phyloP scores from a whole-genome alignment of 2,329 filamentous ascomycete genomes.

The Claviceps fusiformis region DNA sequence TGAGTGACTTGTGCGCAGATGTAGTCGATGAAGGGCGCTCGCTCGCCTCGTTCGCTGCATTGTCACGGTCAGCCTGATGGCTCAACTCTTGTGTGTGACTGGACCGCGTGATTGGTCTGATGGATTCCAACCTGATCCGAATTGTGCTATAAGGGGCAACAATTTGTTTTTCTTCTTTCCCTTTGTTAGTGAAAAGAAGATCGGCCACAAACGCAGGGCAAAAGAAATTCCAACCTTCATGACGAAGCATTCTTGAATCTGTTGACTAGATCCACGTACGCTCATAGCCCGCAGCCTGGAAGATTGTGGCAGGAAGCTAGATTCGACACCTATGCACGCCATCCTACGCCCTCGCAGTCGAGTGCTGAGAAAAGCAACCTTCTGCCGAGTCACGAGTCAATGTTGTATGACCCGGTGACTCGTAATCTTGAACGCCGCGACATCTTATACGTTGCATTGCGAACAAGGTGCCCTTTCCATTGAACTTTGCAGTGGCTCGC shows the following conservation, averaged over 20 bases:
- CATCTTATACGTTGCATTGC: neutral
- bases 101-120: neutral
- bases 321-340: slow-evolving; percentile 3
- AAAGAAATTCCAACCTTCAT: neutral
- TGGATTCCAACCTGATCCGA: neutral
- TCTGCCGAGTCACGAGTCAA: slow-evolving; percentile 2
- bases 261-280: neutral
- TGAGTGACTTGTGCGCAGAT: neutral
- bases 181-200: neutral
- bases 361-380: neutral
- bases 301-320: neutral
- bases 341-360: slow-evolving; percentile 1
- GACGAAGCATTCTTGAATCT: neutral
- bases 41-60: neutral
- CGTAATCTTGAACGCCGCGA: neutral
- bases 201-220: neutral
- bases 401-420: slow-evolving; percentile 1
- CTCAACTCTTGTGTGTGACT: neutral
- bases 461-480: neutral
- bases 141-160: neutral
- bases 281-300: neutral
- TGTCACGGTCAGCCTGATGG: neutral
- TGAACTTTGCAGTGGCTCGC: neutral
- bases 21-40: neutral
- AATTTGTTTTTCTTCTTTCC: neutral